Percentiles rank a stretch among this genome's conserved stretches.
Conservation (phyloP, 352 stramenopile species). For the Pythium chondricola region DNA sequence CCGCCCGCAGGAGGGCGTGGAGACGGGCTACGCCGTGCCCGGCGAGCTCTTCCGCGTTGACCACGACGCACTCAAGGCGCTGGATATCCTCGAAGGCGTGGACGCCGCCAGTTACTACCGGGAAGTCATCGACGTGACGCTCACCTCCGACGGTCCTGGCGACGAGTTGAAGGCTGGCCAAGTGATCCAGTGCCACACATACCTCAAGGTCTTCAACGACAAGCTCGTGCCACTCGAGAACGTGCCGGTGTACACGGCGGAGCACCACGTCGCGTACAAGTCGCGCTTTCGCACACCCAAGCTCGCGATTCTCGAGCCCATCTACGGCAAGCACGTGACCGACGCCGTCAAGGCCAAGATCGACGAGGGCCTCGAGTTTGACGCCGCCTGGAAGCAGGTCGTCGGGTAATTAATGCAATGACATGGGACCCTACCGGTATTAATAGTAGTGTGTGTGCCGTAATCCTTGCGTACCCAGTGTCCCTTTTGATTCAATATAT, state of each 20-base stretch:
- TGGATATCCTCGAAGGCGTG: slow-evolving; percentile 76
- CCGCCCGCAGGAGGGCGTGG: slow-evolving; percentile 22
- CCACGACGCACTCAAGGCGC: slow-evolving; percentile 35
- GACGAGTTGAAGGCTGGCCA: slow-evolving; percentile 21
- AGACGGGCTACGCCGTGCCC: slow-evolving; percentile 33
- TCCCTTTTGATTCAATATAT: no score
- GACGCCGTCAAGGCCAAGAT: slow-evolving; percentile 7
- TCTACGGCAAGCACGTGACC: slow-evolving; percentile 25
- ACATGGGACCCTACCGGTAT: no score
- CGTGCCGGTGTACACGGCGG: slow-evolving; percentile 45
- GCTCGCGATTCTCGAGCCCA: slow-evolving; percentile 47
- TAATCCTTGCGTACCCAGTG: no score
- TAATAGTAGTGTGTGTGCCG: no score
- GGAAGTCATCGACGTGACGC: slow-evolving; percentile 49
- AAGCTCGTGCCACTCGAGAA: slow-evolving; percentile 41
- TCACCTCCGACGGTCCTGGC: slow-evolving; percentile 28
- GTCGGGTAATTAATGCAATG: no score
- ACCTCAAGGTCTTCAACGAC: slow-evolving; percentile 51
- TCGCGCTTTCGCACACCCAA: slow-evolving; percentile 16
- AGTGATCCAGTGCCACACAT: slow-evolving; percentile 36
- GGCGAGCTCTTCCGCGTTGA: slow-evolving; percentile 69
- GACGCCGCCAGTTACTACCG: slow-evolving; percentile 60
- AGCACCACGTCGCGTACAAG: slow-evolving; percentile 30
- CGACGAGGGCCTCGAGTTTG: slow-evolving; percentile 2
- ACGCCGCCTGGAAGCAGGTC: slow-evolving; percentile 6